These are phyloP conservation scores for Scheffersomyces segobiensis DNA, from an alignment of 1,139 yeast species.

Conservation along the genomic window DNA sequence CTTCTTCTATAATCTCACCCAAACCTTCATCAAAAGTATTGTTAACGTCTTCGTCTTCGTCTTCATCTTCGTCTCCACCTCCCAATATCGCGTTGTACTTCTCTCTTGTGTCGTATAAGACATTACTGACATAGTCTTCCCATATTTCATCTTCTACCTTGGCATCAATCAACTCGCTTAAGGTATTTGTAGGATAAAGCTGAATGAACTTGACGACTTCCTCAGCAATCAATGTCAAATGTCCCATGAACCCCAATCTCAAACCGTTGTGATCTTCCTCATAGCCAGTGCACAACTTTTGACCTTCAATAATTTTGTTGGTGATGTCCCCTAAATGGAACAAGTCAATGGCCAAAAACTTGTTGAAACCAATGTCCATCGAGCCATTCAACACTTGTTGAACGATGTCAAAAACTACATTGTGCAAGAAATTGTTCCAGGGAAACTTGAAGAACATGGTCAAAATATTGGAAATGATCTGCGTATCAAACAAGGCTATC, in stretches of 20 bases:
- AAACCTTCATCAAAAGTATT: slow-evolving; percentile 55
- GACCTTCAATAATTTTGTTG: slow-evolving; percentile 79
- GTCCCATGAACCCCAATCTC: slow-evolving; percentile 96
- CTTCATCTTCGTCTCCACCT: slow-evolving; percentile 52
- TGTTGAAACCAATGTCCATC: slow-evolving; percentile 86
- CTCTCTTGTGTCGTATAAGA: slow-evolving; percentile 84
- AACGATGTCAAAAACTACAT: slow-evolving; percentile 94
- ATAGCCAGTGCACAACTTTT: slow-evolving; percentile 69
- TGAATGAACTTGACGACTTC: slow-evolving; percentile 95
- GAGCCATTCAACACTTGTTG: slow-evolving; percentile 96
- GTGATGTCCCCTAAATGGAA: slow-evolving; percentile 80
- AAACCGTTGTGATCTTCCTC: slow-evolving; percentile 61
- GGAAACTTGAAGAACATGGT: slow-evolving; percentile 90
- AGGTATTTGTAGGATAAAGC: slow-evolving; percentile 60
- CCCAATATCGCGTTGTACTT: slow-evolving; percentile 96
- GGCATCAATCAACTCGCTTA: slow-evolving; percentile 60
- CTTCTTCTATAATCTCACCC: slow-evolving; percentile 45
- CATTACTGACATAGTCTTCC: slow-evolving; percentile 83
- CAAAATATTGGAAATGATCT: slow-evolving; percentile 73
- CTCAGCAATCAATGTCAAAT: slow-evolving; percentile 90
- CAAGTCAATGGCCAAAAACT: slow-evolving; percentile 82
- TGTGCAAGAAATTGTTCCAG: slow-evolving; percentile 96
- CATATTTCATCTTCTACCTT: slow-evolving; percentile 66
- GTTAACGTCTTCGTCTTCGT: slow-evolving; percentile 36
- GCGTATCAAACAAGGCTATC: slow-evolving; percentile 80